phyloP scores from a whole-genome alignment of 2,329 filamentous ascomycete species.

The Alternaria sp. region DNA sequence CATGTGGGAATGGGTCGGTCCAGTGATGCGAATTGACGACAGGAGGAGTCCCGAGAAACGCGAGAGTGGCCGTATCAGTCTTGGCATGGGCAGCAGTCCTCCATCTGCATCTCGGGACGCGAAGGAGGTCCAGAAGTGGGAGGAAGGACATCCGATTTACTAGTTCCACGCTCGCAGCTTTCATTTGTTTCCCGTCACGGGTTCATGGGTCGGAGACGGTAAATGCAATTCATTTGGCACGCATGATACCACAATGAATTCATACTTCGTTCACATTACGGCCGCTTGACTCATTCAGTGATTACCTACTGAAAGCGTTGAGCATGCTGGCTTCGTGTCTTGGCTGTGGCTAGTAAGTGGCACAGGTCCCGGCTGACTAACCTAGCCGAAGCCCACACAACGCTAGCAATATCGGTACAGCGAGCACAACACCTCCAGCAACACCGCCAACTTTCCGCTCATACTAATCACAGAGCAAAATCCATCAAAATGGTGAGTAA shows the following conservation, averaged over 20 bases:
- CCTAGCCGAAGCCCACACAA: conserved; percentile 46
- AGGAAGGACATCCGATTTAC: conserved; percentile 59
- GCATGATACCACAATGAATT: conserved; percentile 43
- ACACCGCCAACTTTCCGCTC: conserved; percentile 48
- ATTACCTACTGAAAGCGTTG: background rate
- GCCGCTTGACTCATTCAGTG: background rate
- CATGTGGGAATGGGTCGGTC: conserved; percentile 75
- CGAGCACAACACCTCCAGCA: conserved; percentile 41
- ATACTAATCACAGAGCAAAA: conserved; percentile 49
- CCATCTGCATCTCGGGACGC: conserved; percentile 40
- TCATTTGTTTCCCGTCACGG: conserved; percentile 10
- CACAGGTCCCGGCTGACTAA: conserved; percentile 30
- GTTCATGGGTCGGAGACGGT: conserved; percentile 1
- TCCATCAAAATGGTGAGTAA: conserved; percentile 54
- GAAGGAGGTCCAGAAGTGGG: conserved; percentile 54
- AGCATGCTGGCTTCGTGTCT: background rate
- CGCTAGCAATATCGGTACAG: conserved; percentile 37
- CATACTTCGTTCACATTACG: background rate
- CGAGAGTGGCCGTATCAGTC: conserved; percentile 45
- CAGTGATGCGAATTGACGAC: conserved; percentile 60
- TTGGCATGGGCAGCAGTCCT: conserved; percentile 46
- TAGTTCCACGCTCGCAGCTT: conserved; percentile 32
- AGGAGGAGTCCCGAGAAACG: conserved; percentile 42
- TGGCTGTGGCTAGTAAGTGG: conserved; percentile 31
- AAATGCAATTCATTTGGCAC: conserved; percentile 19